These are phyloP conservation scores for Saprolegnia diclina DNA, from an alignment of 352 stramenopile genomes.

Conservation along the genomic window DNA sequence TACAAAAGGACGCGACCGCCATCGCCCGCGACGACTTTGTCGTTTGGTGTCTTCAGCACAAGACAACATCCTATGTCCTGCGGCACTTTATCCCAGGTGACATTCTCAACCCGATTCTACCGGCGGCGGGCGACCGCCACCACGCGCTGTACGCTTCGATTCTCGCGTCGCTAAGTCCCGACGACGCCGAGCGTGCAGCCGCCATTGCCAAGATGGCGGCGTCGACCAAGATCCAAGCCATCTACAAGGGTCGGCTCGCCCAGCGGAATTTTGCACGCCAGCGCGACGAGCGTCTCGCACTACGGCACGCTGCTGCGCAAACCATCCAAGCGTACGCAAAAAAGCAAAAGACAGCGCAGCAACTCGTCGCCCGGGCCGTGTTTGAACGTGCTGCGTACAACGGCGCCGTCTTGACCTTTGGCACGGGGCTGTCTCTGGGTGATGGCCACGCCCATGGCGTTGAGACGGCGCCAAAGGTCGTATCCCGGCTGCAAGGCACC, in stretches of 20 bases:
- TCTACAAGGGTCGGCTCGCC: slow-evolving; percentile 52
- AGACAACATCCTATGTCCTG: slow-evolving; percentile 3
- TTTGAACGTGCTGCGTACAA: slow-evolving; percentile 50
- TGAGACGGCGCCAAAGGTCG: slow-evolving; percentile 32
- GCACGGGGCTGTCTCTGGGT: slow-evolving; percentile 35
- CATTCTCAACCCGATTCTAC: slow-evolving; percentile 3
- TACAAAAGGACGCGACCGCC: not conserved
- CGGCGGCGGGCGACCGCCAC: slow-evolving; percentile 30
- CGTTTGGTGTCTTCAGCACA: slow-evolving; percentile 1
- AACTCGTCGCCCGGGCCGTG: slow-evolving; percentile 49
- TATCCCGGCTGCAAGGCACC: slow-evolving; percentile 45
- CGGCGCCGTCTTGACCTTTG: slow-evolving; percentile 47
- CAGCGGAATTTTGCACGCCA: slow-evolving; percentile 30
- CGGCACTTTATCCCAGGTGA: slow-evolving; percentile 20
- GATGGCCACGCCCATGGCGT: not conserved
- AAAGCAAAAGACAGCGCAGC: slow-evolving; percentile 39
- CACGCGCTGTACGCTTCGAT: slow-evolving; percentile 40
- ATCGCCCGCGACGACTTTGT: slow-evolving; percentile 3
- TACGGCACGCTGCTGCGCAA: slow-evolving; percentile 42
- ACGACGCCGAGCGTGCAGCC: slow-evolving; percentile 38
- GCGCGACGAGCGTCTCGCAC: slow-evolving; percentile 29
- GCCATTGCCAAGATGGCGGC: slow-evolving; percentile 36
- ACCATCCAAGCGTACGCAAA: slow-evolving; percentile 53
- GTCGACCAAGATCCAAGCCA: slow-evolving; percentile 51
- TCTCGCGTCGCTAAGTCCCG: slow-evolving; percentile 43